A percentile compares a stretch with the other conserved stretches of the same genome.
phyloP scores from a whole-genome alignment of 495 filamentous ascomycete species.

The Cetradonia linearis region DNA sequence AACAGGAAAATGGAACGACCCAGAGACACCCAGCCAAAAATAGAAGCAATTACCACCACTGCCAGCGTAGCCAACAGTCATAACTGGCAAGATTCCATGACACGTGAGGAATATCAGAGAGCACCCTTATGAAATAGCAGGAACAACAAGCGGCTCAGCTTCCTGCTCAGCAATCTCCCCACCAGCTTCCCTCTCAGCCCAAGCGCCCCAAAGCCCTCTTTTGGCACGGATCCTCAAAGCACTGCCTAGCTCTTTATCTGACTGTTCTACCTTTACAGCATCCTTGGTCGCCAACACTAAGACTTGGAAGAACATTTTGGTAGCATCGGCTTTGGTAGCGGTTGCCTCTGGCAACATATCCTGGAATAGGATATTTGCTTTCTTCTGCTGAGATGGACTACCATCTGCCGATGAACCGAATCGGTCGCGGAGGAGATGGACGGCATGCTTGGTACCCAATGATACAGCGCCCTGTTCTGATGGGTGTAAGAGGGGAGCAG shows the following conservation, averaged over 20 bases:
- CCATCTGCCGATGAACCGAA: constrained; percentile 55
- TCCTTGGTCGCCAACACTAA: constrained; percentile 95
- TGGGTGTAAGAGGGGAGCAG: constrained; percentile 60
- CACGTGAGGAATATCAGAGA: not conserved
- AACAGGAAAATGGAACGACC: not conserved
- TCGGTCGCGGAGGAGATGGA: constrained; percentile 82
- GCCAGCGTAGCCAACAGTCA: not conserved
- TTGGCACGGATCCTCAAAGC: constrained; percentile 75
- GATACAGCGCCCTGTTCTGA: constrained; percentile 76
- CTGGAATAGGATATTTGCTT: constrained; percentile 74
- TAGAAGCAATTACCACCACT: not conserved
- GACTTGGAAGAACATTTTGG: constrained; percentile 98
- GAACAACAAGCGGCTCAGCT: constrained; percentile 13
- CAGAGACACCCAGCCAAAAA: not conserved
- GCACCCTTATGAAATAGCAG: constrained; percentile 6
- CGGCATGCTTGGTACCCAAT: constrained; percentile 83
- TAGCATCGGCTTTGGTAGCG: constrained; percentile 77
- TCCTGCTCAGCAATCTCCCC: constrained; percentile 43
- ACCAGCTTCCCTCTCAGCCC: constrained; percentile 78
- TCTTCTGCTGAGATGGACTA: constrained; percentile 55
- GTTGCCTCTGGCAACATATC: constrained; percentile 73
- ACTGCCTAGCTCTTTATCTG: constrained; percentile 58
- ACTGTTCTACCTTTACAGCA: constrained; percentile 93
- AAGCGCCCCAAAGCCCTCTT: constrained; percentile 85
- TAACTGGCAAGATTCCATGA: not conserved